phyloP scores from a whole-genome alignment of 129 eudicot species.

The Artemisia argyi region DNA sequence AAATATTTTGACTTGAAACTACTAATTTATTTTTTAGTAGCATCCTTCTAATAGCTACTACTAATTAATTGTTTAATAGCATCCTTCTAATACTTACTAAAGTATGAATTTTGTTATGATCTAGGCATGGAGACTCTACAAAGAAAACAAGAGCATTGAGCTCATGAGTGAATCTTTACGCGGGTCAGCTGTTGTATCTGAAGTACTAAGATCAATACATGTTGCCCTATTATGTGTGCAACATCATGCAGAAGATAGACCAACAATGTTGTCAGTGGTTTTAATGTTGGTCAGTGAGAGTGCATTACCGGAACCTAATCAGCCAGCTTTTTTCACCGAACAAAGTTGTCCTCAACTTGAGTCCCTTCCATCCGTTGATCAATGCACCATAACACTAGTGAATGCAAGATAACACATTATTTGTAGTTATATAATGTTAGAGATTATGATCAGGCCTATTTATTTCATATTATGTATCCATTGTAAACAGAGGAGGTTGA shows the following conservation, averaged over 20 bases:
- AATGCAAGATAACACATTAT: too few relatives aligned
- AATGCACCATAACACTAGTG: too few relatives aligned
- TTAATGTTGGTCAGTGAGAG: constrained; percentile 24
- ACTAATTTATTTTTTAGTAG: too few relatives aligned
- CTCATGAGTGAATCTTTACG: constrained; percentile 7
- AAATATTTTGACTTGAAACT: background rate
- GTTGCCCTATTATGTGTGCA: constrained; percentile 55
- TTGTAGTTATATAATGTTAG: too few relatives aligned
- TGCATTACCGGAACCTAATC: constrained; percentile 23
- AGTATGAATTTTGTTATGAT: background rate
- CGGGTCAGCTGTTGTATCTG: background rate
- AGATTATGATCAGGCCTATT: too few relatives aligned
- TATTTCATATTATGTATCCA: too few relatives aligned
- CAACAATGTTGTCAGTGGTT: constrained; percentile 33
- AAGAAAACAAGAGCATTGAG: constrained; percentile 16
- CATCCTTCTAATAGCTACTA: background rate
- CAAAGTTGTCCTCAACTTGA: background rate
- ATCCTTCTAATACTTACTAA: background rate
- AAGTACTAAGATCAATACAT: constrained; percentile 25
- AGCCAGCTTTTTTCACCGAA: constrained; percentile 28
- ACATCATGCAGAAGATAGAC: constrained; percentile 43
- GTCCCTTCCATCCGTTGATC: too few relatives aligned
- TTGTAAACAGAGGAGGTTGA: too few relatives aligned
- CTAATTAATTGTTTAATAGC: too few relatives aligned
- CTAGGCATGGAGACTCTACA: constrained; percentile 27